A percentile compares a stretch with the other conserved stretches of the same genome.
These are phyloP conservation scores for Polygonum maritimum DNA, from an alignment of 148 eudicot species.

Conservation along the genomic window DNA sequence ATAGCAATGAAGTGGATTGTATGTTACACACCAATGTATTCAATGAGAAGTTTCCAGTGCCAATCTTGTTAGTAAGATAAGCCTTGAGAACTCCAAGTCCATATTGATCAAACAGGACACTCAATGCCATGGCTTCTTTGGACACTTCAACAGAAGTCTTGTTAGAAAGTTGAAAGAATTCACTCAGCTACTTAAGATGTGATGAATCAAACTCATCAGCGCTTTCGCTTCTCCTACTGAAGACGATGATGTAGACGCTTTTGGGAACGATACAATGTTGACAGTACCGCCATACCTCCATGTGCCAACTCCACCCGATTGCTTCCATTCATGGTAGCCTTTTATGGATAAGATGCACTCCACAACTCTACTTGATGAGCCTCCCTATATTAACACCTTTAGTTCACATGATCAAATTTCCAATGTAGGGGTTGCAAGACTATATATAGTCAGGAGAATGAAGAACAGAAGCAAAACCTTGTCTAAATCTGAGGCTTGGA, in stretches of 20 bases:
- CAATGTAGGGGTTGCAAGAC: not conserved
- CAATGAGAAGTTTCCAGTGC: slow-evolving; percentile 46
- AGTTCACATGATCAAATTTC: slow-evolving; percentile 1
- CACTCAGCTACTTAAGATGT: slow-evolving; percentile 55
- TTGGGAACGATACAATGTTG: slow-evolving; percentile 56
- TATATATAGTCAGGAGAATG: not conserved
- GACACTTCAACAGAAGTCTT: slow-evolving; percentile 54
- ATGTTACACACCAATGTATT: slow-evolving; percentile 92
- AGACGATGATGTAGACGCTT: slow-evolving; percentile 51
- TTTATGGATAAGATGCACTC: slow-evolving; percentile 89
- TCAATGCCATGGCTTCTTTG: slow-evolving; percentile 39
- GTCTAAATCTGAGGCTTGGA: slow-evolving; percentile 88
- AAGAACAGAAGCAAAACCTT: slow-evolving; percentile 30
- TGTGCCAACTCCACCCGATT: slow-evolving; percentile 80
- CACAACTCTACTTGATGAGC: slow-evolving; percentile 83
- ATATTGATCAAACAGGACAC: slow-evolving; percentile 53
- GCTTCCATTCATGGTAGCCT: slow-evolving; percentile 88
- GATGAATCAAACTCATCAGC: slow-evolving; percentile 68
- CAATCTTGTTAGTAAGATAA: slow-evolving; percentile 45
- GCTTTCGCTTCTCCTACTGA: slow-evolving; percentile 61
- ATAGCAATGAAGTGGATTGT: not conserved
- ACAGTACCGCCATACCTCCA: slow-evolving; percentile 95
- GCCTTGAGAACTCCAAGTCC: slow-evolving; percentile 61
- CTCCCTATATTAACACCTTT: slow-evolving; percentile 47
- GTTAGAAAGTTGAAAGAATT: slow-evolving; percentile 53